Evolutionary conservation across 495 filamentous ascomycete species (phyloP).

Genomic region (Hypoxylon fragiforme): DNA sequence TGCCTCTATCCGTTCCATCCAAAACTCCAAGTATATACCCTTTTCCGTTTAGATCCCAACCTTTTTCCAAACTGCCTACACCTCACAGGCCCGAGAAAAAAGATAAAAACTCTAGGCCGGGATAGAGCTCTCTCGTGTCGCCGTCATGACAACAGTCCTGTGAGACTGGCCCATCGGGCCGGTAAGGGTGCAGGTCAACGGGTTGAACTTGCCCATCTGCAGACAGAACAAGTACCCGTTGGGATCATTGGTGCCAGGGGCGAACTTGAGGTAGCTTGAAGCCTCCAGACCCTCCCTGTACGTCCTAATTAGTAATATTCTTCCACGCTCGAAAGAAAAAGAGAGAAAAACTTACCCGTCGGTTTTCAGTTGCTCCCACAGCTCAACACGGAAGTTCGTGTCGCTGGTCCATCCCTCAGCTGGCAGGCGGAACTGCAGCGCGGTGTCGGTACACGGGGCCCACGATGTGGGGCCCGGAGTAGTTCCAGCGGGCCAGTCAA

Average conservation of each 20-base stretch:
- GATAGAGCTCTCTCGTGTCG: conserved; percentile 6
- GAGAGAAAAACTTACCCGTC: conserved; percentile 22
- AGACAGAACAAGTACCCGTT: conserved; percentile 31
- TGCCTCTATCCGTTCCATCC: too few relatives aligned
- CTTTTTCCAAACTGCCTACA: too few relatives aligned
- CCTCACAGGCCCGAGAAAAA: too few relatives aligned
- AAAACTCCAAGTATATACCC: too few relatives aligned
- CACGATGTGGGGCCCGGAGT: conserved; percentile 27
- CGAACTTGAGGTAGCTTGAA: conserved; percentile 12
- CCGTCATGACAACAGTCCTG: conserved; percentile 19
- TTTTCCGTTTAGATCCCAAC: too few relatives aligned
- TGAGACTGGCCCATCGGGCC: conserved; percentile 14
- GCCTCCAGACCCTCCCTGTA: conserved; percentile 29
- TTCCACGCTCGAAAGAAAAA: not conserved
- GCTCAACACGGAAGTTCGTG: conserved; percentile 27
- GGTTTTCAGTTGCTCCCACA: conserved; percentile 22
- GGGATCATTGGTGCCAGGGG: conserved; percentile 29
- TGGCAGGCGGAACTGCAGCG: conserved; percentile 26
- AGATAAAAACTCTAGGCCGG: conserved; percentile 13
- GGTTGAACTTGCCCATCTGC: conserved; percentile 38
- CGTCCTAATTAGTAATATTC: conserved; percentile 2
- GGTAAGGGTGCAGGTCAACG: conserved; percentile 24
- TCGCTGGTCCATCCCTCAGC: conserved; percentile 25
- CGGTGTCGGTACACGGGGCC: conserved; percentile 19
- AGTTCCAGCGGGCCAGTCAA: conserved; percentile 21